phyloP scores from a whole-genome alignment of 345 rosid species.

The Populus alba region DNA sequence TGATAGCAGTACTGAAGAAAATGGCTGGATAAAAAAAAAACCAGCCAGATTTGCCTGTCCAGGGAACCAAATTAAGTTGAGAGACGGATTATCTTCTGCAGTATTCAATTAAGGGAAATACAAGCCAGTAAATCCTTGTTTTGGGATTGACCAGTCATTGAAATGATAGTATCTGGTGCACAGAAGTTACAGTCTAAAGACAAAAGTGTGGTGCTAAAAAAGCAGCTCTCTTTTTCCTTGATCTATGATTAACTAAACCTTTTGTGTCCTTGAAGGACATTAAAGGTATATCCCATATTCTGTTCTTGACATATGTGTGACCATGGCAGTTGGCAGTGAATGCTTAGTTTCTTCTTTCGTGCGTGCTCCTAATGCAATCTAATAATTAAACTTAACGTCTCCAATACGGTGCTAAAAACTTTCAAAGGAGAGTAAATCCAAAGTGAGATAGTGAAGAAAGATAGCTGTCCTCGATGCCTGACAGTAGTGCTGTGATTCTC shows the following conservation, averaged over 20 bases:
- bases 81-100: background rate
- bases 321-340: constrained; percentile 8
- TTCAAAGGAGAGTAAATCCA: background rate
- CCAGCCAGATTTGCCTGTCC: background rate
- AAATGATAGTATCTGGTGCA: constrained; percentile 15
- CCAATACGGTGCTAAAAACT: constrained; percentile 1
- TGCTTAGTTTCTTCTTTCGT: background rate
- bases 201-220: constrained; percentile 20
- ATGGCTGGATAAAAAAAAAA: background rate
- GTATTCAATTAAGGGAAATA: background rate
- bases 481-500: background rate
- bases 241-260: constrained; percentile 11
- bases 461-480: background rate
- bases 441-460: background rate
- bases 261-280: constrained; percentile 25
- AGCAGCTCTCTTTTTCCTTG: constrained; percentile 13
- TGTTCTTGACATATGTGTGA: constrained; percentile 20
- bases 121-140: background rate
- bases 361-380: background rate
- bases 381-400: constrained; percentile 13
- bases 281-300: background rate
- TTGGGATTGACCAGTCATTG: background rate
- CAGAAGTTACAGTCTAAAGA: constrained; percentile 12
- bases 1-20: background rate
- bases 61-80: background rate